Percentiles rank a stretch among this genome's conserved stretches.
These are phyloP conservation scores for Epichloe hybrida DNA, from an alignment of 2,329 filamentous ascomycete species.

Conservation along the genomic window DNA sequence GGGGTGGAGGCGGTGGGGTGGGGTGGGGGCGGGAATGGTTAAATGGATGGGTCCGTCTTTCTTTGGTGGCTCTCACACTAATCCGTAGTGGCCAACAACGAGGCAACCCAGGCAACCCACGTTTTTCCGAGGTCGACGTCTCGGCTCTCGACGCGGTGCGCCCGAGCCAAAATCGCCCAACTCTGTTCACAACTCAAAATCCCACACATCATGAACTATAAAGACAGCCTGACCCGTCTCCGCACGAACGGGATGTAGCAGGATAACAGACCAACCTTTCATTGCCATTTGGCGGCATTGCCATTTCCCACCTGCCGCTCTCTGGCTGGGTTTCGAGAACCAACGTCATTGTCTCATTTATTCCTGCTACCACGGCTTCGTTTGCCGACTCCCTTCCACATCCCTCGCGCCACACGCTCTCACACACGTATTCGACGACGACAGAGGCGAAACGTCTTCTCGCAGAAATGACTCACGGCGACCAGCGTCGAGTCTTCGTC, in stretches of 20 bases:
- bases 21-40: too few species aligned
- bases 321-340: too few species aligned
- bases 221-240: background rate
- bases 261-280: background rate
- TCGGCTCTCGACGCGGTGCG: background rate
- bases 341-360: background rate
- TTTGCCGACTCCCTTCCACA: too few species aligned
- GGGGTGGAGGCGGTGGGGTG: background rate
- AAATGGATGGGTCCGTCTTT: background rate
- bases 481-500: constrained; percentile 4
- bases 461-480: background rate
- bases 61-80: background rate
- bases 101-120: background rate
- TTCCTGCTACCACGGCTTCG: background rate
- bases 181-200: background rate
- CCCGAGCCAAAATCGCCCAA: background rate
- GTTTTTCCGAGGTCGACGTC: constrained; percentile 1
- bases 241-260: background rate
- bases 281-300: background rate
- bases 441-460: too few species aligned
- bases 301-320: background rate
- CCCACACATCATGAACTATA: constrained; percentile 2
- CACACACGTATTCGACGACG: too few species aligned
- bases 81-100: background rate
- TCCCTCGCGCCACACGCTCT: too few species aligned